Evolutionary conservation across 1,139 yeast genomes (phyloP), one percentile per base, ranked within the genome.

Genomic region (Nematodospora anomalae): DNA sequence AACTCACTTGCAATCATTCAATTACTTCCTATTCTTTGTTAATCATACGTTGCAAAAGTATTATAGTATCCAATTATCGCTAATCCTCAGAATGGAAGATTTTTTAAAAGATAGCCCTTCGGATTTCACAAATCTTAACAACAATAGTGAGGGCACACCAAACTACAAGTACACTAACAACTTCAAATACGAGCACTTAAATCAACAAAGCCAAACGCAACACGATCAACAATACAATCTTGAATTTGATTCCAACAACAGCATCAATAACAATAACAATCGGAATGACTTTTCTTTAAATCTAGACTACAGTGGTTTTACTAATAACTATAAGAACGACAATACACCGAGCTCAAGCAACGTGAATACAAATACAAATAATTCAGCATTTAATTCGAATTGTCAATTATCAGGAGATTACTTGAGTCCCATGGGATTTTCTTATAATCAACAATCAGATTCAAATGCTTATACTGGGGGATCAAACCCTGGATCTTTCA

Each of bases 21-120:
- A n/a, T n/a, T n/a, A n/a, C n/a, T n/a, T n/a, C n/a, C n/a, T n/a
- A n/a, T n/a, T n/a, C n/a, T n/a, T n/a, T n/a, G n/a, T n/a, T n/a
- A n/a, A n/a, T n/a, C n/a, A n/a, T n/a, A n/a, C n/a, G n/a, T n/a
- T n/a, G n/a, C n/a, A n/a, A n/a, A n/a, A n/a, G n/a, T n/a, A n/a
- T n/a, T n/a, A n/a, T n/a, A 22, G 14, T 9, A 3, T 16, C 29
- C 9, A 15, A 13, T 24, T 30, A 5, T 10, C 7, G 16, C 20
- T 13, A 4, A 16, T 16, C 26, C 6, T 18, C 20, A 31, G 18
- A 12, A 66, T 66, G 72, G 71, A 65, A 32, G 67, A 64, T 37
- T 66, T 50, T 45, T 55, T 65, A 39, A 64, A 57, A 39, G 70
- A 65, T 33, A 63, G 71, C 51, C 70, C 71, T 12, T 51, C 62